Evolutionary conservation across 208 protist species (phyloP), one percentile per base, ranked within the genome.

Genomic region (Leishmania gerbilli): DNA sequence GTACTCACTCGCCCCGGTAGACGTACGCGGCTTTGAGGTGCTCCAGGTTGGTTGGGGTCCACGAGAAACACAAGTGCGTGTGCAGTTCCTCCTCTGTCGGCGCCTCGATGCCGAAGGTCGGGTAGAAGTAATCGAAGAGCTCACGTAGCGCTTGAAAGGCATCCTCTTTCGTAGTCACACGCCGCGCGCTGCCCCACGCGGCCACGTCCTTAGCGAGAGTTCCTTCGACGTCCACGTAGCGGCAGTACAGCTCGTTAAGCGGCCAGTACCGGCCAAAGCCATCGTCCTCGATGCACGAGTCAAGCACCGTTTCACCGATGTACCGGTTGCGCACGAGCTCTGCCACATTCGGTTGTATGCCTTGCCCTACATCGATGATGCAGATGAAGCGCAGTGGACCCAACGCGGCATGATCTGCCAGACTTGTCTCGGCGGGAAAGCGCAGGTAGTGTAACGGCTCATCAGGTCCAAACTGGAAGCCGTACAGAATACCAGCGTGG

Each of bases 251-350:
- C 74, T 93, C 85, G 51, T 96, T 82, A 15, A 88, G 75, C 17
- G 95, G 95, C 93, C 95, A 98, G 81, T 95, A 98, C 19, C 95
- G 90, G 17, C 95, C 92, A 75, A 98, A 85, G 64, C 93, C 93
- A 84, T 98, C 95, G 62, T 98, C 95, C 77, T 91, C 79, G 34
- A 98, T 74, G 72, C 93, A 96, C 19, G 95, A 96, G 11, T 93
- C 89, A 11, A 96, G 86, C 58, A 96, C 81, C 0, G 90, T 93
- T 76, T 95, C 86, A 31, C 95, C 95, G 88, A 98, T 96, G 71
- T 88, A 87, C 6, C 71, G 74, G 37, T 87, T 83, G 45, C 85
- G 74, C 3, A 84, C 87, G 37, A 98, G 87, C 67, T 88, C 82
- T 37, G 65, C 62, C 21, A 94, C 83, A 42, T 86, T 80, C 1